Evolutionary conservation across 2,329 filamentous ascomycete species (phyloP), one percentile per base, ranked within the genome.

Genomic region (Cadophora luteo-olivacea): DNA sequence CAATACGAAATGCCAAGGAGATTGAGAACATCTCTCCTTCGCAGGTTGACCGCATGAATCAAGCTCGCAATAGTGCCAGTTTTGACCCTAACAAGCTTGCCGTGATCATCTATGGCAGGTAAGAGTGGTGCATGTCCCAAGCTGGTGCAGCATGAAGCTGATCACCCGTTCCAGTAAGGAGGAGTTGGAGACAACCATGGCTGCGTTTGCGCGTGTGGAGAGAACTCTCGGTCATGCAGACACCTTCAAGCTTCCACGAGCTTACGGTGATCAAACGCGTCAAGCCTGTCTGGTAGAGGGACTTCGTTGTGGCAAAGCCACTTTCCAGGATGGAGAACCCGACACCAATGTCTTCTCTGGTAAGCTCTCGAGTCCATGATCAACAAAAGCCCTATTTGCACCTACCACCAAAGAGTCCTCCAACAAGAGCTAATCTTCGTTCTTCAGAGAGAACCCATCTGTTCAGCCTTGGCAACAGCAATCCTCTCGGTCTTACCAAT

Each of bases 101-200:
- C 1, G 68, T 51, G 19, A 60, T 69, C 52, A 71, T 71, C 36
- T 66, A 64, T 41, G 69, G 69, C 57, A 68, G 68, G 69, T 66
- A 66, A 41, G 45, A 16, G 11, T 1, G 11, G 16, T 45, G 11
- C 57, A 48, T 29, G 38, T 48, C 9, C 16, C n/a, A n/a, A n/a
- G 7, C 45, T 48, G 45, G 4, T 4, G 3, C 4, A 48, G 22
- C 19, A 8, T 19, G 19, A 48, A 16, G 19, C 45, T 48, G 9
- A 48, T 19, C 16, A n/a, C 45, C 25, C 41, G 11, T 3, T 41
- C 7, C 22, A 69, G 63, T 25, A 68, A 69, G 48, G 62, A 66
- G 48, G 61, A 33, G 2, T 41, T 65, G 12, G 29, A 49, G 3
- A 32, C n/a, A 14, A 54, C 57, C 11, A 29, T 65, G 22, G 54